A percentile compares a stretch with the other conserved stretches of the same genome.
phyloP scores from a whole-genome alignment of 2,329 filamentous ascomycete genomes.

The Microdochium trichocladiopsis region DNA sequence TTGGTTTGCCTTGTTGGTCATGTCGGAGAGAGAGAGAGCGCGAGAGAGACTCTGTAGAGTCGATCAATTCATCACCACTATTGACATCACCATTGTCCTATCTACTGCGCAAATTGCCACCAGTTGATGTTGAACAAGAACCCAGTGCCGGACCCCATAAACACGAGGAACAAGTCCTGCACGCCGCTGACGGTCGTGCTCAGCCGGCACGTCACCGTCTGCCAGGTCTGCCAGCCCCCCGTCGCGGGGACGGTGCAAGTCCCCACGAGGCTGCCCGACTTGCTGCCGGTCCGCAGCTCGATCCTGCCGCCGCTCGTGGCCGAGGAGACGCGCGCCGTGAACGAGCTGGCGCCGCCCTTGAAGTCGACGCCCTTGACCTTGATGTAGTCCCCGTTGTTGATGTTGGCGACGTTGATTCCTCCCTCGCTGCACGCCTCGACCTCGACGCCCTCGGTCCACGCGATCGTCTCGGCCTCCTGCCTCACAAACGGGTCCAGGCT shows the following conservation, averaged over 20 bases:
- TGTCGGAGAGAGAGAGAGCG: too few species aligned
- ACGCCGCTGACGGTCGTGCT: conserved; percentile 9
- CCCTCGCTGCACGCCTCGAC: conserved; percentile 15
- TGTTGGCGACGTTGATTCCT: conserved; percentile 13
- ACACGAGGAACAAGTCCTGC: conserved; percentile 13
- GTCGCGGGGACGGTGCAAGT: conserved; percentile 18
- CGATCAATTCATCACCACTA: too few species aligned
- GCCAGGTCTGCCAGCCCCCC: conserved; percentile 16
- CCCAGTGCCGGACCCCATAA: conserved; percentile 10
- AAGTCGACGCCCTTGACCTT: conserved; percentile 23
- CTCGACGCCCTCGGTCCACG: conserved; percentile 16
- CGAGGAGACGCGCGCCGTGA: conserved; percentile 17
- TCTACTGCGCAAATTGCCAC: conserved; percentile 14
- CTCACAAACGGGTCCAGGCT: conserved; percentile 17
- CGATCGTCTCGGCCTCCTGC: conserved; percentile 20
- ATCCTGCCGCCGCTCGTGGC: conserved; percentile 14
- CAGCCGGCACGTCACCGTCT: conserved; percentile 11
- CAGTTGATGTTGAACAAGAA: conserved; percentile 16
- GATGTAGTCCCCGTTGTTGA: conserved; percentile 22
- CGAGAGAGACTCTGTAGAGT: too few species aligned
- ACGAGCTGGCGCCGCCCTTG: conserved; percentile 10
- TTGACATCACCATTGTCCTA: too few species aligned
- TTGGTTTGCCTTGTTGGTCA: too few species aligned
- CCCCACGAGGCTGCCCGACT: conserved; percentile 14
- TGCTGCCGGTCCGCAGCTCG: conserved; percentile 17